Base-by-base conservation (phyloP, 352 stramenopile species). In the Globisporangium perplexum region DNA sequence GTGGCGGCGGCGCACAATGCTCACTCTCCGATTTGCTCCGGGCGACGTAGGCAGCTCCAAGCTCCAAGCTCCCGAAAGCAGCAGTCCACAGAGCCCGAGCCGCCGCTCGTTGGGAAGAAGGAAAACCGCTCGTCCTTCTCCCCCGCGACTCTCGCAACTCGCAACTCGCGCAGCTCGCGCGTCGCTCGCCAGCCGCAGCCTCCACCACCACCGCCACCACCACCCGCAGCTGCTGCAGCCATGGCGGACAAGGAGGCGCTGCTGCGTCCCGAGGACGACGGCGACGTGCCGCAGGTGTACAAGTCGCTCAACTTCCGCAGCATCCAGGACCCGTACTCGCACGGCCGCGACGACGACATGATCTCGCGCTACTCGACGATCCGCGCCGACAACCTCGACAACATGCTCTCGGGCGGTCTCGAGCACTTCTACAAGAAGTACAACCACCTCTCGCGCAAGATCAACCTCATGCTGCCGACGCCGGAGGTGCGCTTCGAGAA, bases 371-470 rank as follows among this genome's bases (percentile, higher is more conserved):
- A 86, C 60, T 70, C 54, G 49, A 87, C 80, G 31, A 63, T 90
- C 47, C 69, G 79, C 15, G 73, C 80, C 33, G 75, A 83, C 35
- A 69, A 88, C 52, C 54, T 91, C 23, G 81, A 89, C 50, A 75
- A 62, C 26, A 89, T 87, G 76, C 65, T 91, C 1, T 71, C 72
- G 42, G 81, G 81, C 23, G 81, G 81, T 0, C 63, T 92, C 4
- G 81, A 92, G 39, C 66, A 63, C 18, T 91, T 91, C 60, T 91
- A 91, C 70, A 83, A 87, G 55, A 91, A 92, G 59, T 91, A 89
- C 69, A 64, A 88, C 55, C 71, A 88, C 53, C 28, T 87, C 3
- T 89, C 74, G 6, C 67, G 63, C 35, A 88, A 88, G 62, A 68
- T 88, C 50, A 88, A 90, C 69, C 53, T 78, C 20, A 58, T 69